Evolutionary conservation across 805 yeast species (phyloP).

Genomic region (Ogataea methanolica): DNA sequence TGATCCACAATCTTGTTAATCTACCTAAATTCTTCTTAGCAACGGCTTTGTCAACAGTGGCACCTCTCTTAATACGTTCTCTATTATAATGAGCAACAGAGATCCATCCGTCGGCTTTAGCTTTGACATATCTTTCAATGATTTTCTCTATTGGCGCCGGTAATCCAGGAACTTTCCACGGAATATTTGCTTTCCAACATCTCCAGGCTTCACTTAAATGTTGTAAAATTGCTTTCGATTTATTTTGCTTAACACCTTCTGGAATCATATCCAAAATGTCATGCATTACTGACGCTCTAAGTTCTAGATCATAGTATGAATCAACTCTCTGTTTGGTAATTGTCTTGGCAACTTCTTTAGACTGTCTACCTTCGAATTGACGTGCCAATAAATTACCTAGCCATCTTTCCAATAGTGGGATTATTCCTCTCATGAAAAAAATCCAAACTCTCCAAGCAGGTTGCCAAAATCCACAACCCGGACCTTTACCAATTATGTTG

Average conservation of each 20-base stretch:
- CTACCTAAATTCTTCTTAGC: constrained; percentile 92
- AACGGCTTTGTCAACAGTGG: constrained; percentile 88
- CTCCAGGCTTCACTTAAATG: constrained; percentile 98
- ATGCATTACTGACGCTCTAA: constrained; percentile 91
- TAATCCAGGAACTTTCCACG: constrained; percentile 96
- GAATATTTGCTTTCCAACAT: constrained; percentile 98
- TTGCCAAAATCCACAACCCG: constrained; percentile 99
- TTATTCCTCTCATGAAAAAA: constrained; percentile 82
- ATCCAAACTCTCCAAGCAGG: constrained; percentile 99
- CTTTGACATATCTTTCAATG: constrained; percentile 84
- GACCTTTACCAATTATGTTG: constrained; percentile 88
- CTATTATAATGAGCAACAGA: constrained; percentile 90
- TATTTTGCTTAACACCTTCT: constrained; percentile 82
- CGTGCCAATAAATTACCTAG: constrained; percentile 84
- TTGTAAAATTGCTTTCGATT: constrained; percentile 82
- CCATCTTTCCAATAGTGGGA: constrained; percentile 93
- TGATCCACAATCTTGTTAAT: constrained; percentile 86
- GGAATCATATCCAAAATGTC: constrained; percentile 98
- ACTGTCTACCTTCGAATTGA: constrained; percentile 92
- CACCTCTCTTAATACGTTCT: constrained; percentile 84
- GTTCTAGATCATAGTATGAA: constrained; percentile 88
- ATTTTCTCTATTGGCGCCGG: constrained; percentile 87
- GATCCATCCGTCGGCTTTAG: constrained; percentile 96
- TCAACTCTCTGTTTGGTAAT: constrained; percentile 95
- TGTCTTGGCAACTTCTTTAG: constrained; percentile 88